These are phyloP conservation scores for Arthrinium phaeospermum DNA, from an alignment of 2,329 filamentous ascomycete genomes.

Conservation along the genomic window DNA sequence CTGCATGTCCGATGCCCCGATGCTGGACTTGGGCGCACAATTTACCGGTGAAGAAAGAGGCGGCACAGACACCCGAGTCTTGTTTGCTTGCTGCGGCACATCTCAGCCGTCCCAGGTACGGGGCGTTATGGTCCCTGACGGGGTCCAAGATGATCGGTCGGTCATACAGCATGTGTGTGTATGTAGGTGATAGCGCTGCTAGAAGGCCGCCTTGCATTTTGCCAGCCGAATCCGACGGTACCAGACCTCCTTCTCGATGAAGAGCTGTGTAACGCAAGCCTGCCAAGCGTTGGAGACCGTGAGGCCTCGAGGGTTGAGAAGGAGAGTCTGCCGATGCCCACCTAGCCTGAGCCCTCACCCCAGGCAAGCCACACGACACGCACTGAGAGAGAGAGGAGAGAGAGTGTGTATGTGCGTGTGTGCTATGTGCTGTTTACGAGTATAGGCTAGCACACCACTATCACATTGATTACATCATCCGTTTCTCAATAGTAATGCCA, in stretches of 20 bases:
- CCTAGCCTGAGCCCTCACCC: background rate
- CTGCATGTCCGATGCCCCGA: background rate
- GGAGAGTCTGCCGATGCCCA: background rate
- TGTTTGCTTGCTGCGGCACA: background rate
- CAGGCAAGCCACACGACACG: background rate
- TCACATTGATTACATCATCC: background rate
- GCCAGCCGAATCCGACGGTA: background rate
- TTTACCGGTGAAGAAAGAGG: background rate
- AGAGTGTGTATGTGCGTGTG: too few relatives aligned
- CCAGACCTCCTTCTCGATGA: background rate
- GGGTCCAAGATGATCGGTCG: background rate
- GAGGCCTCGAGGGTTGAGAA: background rate
- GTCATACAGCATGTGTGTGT: slow-evolving; percentile 1
- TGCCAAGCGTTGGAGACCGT: background rate
- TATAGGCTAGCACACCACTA: background rate
- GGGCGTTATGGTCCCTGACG: slow-evolving; percentile 7
- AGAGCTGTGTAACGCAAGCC: background rate
- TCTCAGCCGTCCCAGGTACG: background rate
- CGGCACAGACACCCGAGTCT: background rate
- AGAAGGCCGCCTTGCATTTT: background rate
- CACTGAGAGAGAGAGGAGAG: too few relatives aligned
- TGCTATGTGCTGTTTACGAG: background rate
- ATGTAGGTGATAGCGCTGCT: background rate
- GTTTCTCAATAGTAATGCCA: background rate
- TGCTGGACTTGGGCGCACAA: background rate